Conservation (phyloP, 2,329 filamentous ascomycete species). For the Monosporascus sp. region DNA sequence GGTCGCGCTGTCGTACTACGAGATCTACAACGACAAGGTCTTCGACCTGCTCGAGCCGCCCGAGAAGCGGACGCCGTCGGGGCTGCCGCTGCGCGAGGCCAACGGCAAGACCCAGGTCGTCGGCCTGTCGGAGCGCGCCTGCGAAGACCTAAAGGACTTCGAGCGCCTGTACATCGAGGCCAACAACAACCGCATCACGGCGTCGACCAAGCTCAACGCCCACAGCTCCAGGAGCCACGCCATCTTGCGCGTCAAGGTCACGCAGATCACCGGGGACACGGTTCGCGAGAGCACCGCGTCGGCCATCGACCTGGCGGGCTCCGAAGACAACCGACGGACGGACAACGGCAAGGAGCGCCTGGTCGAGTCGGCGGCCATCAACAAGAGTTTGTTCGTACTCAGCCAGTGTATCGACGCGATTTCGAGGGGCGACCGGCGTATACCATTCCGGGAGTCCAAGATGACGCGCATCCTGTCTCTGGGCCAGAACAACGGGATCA, state of each 20-base stretch:
- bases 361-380: conserved; percentile 94
- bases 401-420: conserved; percentile 96
- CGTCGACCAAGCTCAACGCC: conserved; percentile 86
- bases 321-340: conserved; percentile 89
- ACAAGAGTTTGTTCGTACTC: conserved; percentile 92
- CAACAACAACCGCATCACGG: conserved; percentile 84
- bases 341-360: conserved; percentile 90
- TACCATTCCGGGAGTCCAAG: conserved; percentile 92
- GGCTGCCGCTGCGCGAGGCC: conserved; percentile 76
- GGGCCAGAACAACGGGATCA: conserved; percentile 91
- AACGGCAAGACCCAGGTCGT: conserved; percentile 83
- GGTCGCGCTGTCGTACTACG: conserved; percentile 84
- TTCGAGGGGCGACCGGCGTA: conserved; percentile 65
- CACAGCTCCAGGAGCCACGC: conserved; percentile 88
- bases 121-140: conserved; percentile 76
- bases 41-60: conserved; percentile 84
- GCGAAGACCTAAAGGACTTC: conserved; percentile 82
- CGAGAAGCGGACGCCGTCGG: conserved; percentile 78
- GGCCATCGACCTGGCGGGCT: conserved; percentile 91
- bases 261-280: conserved; percentile 64
- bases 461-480: conserved; percentile 93
- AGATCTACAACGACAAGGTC: conserved; percentile 96
- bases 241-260: conserved; percentile 84
- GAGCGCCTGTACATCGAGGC: conserved; percentile 86
- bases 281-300: conserved; percentile 77